Percentiles rank a stretch among this genome's conserved stretches.
Evolutionary conservation across 2,329 filamentous ascomycete genomes (phyloP).

Genomic region (Cryphonectria nitschkei): DNA sequence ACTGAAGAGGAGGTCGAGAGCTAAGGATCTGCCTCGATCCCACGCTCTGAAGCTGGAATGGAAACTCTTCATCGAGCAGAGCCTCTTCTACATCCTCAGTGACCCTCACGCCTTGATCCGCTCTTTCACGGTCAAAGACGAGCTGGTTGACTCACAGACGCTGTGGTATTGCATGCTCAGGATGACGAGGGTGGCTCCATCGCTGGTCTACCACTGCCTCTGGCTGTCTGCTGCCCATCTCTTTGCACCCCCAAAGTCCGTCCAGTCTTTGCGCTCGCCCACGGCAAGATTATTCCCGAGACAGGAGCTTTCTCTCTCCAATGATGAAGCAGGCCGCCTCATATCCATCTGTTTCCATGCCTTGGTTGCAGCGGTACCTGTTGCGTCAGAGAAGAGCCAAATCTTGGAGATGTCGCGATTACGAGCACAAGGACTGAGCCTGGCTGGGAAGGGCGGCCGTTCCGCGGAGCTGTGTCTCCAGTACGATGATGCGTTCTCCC

Average conservation of each 20-base stretch:
- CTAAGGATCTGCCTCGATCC: conserved; percentile 33
- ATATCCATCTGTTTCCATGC: conserved; percentile 67
- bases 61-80: conserved; percentile 66
- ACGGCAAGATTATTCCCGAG: conserved; percentile 43
- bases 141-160: conserved; percentile 62
- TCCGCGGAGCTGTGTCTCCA: conserved; percentile 56
- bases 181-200: conserved; percentile 60
- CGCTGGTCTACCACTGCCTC: conserved; percentile 64
- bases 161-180: conserved; percentile 67
- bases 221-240: conserved; percentile 64
- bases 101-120: conserved; percentile 56
- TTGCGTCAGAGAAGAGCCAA: conserved; percentile 50
- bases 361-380: conserved; percentile 60
- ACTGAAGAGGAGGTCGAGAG: conserved; percentile 41
- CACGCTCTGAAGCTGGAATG: conserved; percentile 51
- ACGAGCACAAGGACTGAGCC: conserved; percentile 56
- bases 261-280: conserved; percentile 46
- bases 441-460: conserved; percentile 53
- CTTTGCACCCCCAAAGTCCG: conserved; percentile 56
- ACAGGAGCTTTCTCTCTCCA: conserved; percentile 44
- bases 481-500: conserved; percentile 66
- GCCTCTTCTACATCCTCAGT: conserved; percentile 65
- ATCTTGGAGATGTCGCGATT: conserved; percentile 65
- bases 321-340: conserved; percentile 55
- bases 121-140: conserved; percentile 59